Conservation (phyloP, 345 rosid species). For the Balakata baccata region DNA sequence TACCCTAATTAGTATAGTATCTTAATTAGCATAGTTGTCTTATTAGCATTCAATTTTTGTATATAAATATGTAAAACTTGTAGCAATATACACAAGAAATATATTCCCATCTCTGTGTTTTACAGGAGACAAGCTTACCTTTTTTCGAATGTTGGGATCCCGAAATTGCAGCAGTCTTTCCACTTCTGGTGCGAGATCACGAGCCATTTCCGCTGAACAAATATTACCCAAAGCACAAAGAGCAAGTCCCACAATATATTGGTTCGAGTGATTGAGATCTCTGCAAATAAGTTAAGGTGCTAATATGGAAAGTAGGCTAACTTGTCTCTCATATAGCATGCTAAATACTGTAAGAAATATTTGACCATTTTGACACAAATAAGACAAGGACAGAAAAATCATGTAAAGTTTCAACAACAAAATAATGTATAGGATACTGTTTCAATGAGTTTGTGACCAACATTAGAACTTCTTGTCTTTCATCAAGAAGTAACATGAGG, state of each 20-base stretch:
- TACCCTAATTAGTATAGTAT: too few species aligned
- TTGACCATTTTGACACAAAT: background rate
- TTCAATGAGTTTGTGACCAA: conserved; percentile 96
- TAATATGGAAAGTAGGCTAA: background rate
- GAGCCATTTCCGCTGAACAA: conserved; percentile 99
- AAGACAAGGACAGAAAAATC: background rate
- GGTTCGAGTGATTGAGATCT: conserved; percentile 96
- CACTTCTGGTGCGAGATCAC: conserved; percentile 99
- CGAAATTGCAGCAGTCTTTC: conserved; percentile 95
- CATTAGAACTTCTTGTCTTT: conserved; percentile 99
- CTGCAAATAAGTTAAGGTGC: conserved; percentile 68
- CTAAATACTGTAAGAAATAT: background rate
- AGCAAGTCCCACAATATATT: conserved; percentile 96
- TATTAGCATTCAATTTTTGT: too few species aligned
- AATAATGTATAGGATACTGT: conserved; percentile 71
- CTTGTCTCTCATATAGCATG: background rate
- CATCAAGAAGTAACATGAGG: conserved; percentile 97
- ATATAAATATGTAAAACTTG: too few species aligned
- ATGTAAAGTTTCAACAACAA: background rate
- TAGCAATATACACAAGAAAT: too few species aligned
- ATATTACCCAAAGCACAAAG: conserved; percentile 99
- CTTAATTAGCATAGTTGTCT: too few species aligned
- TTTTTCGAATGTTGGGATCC: conserved; percentile 97
- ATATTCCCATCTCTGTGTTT: too few species aligned
- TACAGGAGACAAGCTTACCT: conserved; percentile 46